A percentile compares a stretch with the other conserved stretches of the same genome.
phyloP scores from a whole-genome alignment of 495 filamentous ascomycete species.

The Talaromyces liani region DNA sequence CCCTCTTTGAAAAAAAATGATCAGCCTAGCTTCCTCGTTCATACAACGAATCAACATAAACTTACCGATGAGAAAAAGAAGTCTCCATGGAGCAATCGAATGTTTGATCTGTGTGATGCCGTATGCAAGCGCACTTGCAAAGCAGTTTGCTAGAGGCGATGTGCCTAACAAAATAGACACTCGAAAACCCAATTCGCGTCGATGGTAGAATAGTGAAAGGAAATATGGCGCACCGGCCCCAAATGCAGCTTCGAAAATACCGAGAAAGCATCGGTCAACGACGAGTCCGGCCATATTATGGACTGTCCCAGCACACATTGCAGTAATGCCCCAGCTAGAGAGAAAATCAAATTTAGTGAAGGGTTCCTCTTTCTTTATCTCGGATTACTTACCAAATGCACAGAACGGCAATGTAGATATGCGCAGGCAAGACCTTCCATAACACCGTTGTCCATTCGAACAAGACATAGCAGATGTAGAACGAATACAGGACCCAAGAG shows the following conservation, averaged over 20 bases:
- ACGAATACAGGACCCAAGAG: constrained; percentile 62
- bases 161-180: constrained; percentile 62
- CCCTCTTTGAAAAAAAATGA: constrained; percentile 59
- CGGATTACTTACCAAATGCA: constrained; percentile 25
- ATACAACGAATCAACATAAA: constrained; percentile 15
- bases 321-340: constrained; percentile 37
- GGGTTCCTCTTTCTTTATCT: not conserved
- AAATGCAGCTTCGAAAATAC: constrained; percentile 51
- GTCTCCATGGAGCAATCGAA: constrained; percentile 19
- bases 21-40: constrained; percentile 58
- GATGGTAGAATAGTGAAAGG: constrained; percentile 67
- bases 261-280: constrained; percentile 50
- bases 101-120: constrained; percentile 49
- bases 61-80: constrained; percentile 24
- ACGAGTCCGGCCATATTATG: constrained; percentile 50
- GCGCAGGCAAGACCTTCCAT: constrained; percentile 54
- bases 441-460: constrained; percentile 25
- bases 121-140: constrained; percentile 68
- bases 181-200: constrained; percentile 61
- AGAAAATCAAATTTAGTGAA: not conserved
- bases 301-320: constrained; percentile 45
- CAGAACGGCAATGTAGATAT: constrained; percentile 25
- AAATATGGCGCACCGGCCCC: constrained; percentile 57
- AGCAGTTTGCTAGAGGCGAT: constrained; percentile 66
- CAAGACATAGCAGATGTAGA: constrained; percentile 44